A percentile compares a stretch with the other conserved stretches of the same genome.
These are phyloP conservation scores for Cyclanthera cordifolia DNA, from an alignment of 306 rosid genomes.

Conservation along the genomic window DNA sequence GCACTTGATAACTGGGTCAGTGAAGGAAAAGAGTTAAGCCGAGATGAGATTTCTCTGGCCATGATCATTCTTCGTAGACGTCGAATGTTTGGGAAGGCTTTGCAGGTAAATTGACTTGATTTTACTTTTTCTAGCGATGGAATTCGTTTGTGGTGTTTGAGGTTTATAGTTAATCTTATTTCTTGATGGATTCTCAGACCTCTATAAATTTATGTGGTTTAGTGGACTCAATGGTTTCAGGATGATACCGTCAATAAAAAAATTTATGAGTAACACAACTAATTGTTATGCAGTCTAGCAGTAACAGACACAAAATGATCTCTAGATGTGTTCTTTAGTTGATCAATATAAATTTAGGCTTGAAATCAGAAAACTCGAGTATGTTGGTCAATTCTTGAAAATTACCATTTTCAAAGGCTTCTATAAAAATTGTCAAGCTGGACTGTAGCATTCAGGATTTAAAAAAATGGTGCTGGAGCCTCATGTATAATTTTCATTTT, in stretches of 20 bases:
- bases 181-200: too few species aligned
- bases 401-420: not conserved
- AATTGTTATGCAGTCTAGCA: not conserved
- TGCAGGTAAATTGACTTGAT: slow-evolving; percentile 43
- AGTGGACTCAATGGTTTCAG: not conserved
- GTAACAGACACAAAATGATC: not conserved
- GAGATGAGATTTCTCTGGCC: slow-evolving; percentile 37
- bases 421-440: not conserved
- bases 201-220: not conserved
- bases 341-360: not conserved
- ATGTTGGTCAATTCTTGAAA: not conserved
- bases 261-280: not conserved
- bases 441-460: too few species aligned
- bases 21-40: slow-evolving; percentile 52
- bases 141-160: not conserved
- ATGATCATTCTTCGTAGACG: slow-evolving; percentile 36
- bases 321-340: not conserved
- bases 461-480: too few species aligned
- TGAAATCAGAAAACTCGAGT: not conserved
- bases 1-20: slow-evolving; percentile 56
- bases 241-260: not conserved
- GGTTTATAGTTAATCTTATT: not conserved
- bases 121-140: not conserved
- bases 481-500: too few species aligned
- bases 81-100: slow-evolving; percentile 48